phyloP scores from a whole-genome alignment of 805 yeast species.

The Candida ficus region DNA sequence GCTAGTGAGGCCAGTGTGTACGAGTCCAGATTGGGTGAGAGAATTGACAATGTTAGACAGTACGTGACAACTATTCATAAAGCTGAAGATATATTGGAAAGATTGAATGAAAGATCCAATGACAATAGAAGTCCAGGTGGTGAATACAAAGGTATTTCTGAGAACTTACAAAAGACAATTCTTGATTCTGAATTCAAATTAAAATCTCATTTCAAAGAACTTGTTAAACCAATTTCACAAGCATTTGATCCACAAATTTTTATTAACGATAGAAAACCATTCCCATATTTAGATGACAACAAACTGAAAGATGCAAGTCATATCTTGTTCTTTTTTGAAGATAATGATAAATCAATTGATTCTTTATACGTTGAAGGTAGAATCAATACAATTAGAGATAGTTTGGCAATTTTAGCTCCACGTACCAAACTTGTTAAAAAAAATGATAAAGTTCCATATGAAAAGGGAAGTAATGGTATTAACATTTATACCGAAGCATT shows the following conservation, averaged over 20 bases:
- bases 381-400: conserved; percentile 34
- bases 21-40: conserved; percentile 30
- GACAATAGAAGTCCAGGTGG: conserved; percentile 18
- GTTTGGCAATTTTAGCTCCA: conserved; percentile 42
- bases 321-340: conserved; percentile 43
- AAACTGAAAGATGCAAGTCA: conserved; percentile 33
- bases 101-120: conserved; percentile 28
- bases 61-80: conserved; percentile 37
- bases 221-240: conserved; percentile 34
- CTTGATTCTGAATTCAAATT: conserved; percentile 52
- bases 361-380: conserved; percentile 38
- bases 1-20: conserved; percentile 40
- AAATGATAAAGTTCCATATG: conserved; percentile 45
- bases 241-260: conserved; percentile 42
- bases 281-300: conserved; percentile 34
- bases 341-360: conserved; percentile 26
- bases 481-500: conserved; percentile 48
- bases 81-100: conserved; percentile 42
- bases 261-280: conserved; percentile 35
- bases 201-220: conserved; percentile 41
- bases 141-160: conserved; percentile 65
- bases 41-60: conserved; percentile 28
- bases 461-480: conserved; percentile 58
- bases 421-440: conserved; percentile 36
- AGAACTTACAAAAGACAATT: conserved; percentile 52